Percentiles rank a stretch among this genome's conserved stretches.
Conservation (phyloP, 176 grass and related monocot genomes). For the Canna indica region DNA sequence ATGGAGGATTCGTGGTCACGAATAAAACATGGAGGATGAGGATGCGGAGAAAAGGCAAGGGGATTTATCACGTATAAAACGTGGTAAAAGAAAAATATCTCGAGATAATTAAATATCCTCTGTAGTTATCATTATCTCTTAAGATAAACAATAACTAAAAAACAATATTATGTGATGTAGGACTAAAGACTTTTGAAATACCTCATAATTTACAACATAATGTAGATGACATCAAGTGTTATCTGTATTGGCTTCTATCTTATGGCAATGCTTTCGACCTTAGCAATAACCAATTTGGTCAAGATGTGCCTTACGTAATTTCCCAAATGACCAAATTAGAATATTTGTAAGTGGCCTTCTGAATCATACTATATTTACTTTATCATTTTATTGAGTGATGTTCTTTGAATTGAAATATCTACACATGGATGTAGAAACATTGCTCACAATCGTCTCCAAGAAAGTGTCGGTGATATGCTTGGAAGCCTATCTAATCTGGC, state of each 20-base stretch:
- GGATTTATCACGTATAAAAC: no score
- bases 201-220: no score
- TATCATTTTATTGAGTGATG: not conserved
- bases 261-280: constrained; percentile 34
- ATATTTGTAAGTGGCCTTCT: constrained; percentile 51
- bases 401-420: constrained; percentile 3
- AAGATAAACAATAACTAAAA: no score
- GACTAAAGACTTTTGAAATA: no score
- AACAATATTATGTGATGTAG: no score
- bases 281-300: constrained; percentile 54
- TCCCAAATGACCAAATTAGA: constrained; percentile 47
- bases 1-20: no score
- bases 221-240: not conserved
- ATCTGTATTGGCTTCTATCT: not conserved
- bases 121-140: no score
- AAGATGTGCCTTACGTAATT: constrained; percentile 58
- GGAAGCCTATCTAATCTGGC: constrained; percentile 52
- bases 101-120: no score
- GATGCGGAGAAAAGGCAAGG: no score
- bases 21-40: no score
- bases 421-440: constrained; percentile 53
- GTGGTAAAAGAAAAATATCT: no score
- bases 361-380: constrained; percentile 4
- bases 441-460: constrained; percentile 69
- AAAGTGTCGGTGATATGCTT: constrained; percentile 43